Evolutionary conservation across 495 filamentous ascomycete species (phyloP).

Genomic region (Podospora bellae-mahoneyi): DNA sequence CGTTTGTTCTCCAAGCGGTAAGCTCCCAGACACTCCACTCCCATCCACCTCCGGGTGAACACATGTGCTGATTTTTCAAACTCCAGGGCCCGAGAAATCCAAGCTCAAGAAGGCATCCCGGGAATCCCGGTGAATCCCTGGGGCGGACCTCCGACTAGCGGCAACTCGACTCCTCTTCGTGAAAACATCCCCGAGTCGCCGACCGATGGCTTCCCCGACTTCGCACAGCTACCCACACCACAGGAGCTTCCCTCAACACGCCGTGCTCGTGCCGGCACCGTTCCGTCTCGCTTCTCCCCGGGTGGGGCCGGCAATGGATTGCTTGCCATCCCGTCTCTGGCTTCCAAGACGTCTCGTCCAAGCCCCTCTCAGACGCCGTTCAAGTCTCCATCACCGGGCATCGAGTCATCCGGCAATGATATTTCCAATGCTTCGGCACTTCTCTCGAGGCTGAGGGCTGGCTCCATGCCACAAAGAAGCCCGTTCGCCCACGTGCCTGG

Average conservation of each 20-base stretch:
- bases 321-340: slow-evolving; percentile 59
- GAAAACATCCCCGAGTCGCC: slow-evolving; percentile 98
- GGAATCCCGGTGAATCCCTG: slow-evolving; percentile 76
- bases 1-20: slow-evolving; percentile 90
- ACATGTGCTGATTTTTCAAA: slow-evolving; percentile 23
- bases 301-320: slow-evolving; percentile 57
- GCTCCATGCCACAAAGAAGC: slow-evolving; percentile 89
- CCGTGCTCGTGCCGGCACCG: slow-evolving; percentile 88
- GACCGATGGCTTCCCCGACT: slow-evolving; percentile 91
- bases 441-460: slow-evolving; percentile 83
- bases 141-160: slow-evolving; percentile 88
- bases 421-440: slow-evolving; percentile 63
- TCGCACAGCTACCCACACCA: slow-evolving; percentile 60
- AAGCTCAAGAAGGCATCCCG: slow-evolving; percentile 83
- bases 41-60: slow-evolving; percentile 15
- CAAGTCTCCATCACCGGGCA: slow-evolving; percentile 67
- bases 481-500: slow-evolving; percentile 58
- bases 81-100: slow-evolving; percentile 85
- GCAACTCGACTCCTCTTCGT: slow-evolving; percentile 89
- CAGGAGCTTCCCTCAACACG: slow-evolving; percentile 56
- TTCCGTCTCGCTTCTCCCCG: slow-evolving; percentile 87
- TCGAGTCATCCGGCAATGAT: slow-evolving; percentile 56
- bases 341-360: slow-evolving; percentile 79
- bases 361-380: slow-evolving; percentile 92
- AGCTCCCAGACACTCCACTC: slow-evolving; percentile 28